Base-by-base conservation (phyloP, 305 asterid species). In the Salvia sclarea region DNA sequence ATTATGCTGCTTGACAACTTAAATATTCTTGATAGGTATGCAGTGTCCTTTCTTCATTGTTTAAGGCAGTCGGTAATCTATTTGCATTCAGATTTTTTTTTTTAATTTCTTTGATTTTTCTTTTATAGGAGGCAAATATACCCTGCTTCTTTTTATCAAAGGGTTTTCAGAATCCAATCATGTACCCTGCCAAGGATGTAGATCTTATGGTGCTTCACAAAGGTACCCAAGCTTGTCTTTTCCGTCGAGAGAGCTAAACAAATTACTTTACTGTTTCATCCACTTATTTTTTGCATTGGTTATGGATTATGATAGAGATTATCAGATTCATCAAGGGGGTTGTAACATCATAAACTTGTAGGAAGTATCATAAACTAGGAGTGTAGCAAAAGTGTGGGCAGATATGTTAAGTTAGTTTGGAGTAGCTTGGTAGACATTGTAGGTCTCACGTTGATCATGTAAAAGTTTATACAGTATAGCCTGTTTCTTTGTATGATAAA, bases 141-240 rank as follows among this genome's bases (percentile, higher is more conserved):
- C 79, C 94, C 49, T 86, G 83, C 84, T 77, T 77, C 76, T 55
- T 93, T 75, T 72, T 86, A 74, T 88, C 85, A 70, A 81, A 76
- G 79, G 97, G 89, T 61, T 79, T 82, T 66, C 78, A 80, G 72
- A 82, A 78, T 73, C 89, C 90, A 53, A 49, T 76, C 57, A 66
- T 85, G 80, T 84, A 69, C 80, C 79, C 77, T 47, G 85, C 70
- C 57, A 68, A 74, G 74, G 87, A 84, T 66, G 79, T 70, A 8
- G 84, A 84, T 78, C 73, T 83, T 62, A 68, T 69, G 76, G 72
- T 71, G 79, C 94, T 90, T 68, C 89, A 87, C 62, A 73, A 77
- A 83, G 96, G 98, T 92, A 76, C 72, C 60, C 40, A 16, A 43
- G 63, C 66, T 49, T 68, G 16, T 47, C 55, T 16, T 72, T 73